Conservation (phyloP, 2,329 filamentous ascomycete species). For the Emergomyces orientalis region DNA sequence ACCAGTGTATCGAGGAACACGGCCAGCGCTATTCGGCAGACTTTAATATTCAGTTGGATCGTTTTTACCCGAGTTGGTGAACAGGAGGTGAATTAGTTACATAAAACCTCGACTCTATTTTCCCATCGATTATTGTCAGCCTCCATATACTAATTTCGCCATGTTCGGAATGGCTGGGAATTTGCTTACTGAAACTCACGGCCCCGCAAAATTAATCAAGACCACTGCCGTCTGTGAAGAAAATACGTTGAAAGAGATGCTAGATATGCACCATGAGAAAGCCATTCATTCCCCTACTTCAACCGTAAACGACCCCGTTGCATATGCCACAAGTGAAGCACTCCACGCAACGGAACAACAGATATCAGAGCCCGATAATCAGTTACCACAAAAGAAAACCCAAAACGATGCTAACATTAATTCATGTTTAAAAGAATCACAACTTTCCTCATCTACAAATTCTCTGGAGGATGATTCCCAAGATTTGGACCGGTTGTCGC, state of each 20-base stretch:
- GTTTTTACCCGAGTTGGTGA: neutral
- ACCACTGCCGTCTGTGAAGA: neutral
- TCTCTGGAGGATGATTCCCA: conserved; percentile 14
- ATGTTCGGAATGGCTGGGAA: conserved; percentile 2
- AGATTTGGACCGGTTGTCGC: conserved; percentile 17
- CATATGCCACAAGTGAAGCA: neutral
- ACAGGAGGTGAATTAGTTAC: neutral
- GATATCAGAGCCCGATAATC: neutral
- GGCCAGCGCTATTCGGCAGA: neutral
- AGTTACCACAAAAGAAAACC: neutral
- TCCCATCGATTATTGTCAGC: neutral
- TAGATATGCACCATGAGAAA: neutral
- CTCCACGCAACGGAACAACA: neutral
- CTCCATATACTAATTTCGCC: neutral
- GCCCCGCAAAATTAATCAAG: neutral
- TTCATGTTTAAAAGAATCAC: conserved; percentile 2
- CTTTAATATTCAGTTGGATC: neutral
- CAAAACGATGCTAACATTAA: neutral
- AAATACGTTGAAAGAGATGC: neutral
- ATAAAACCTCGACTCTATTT: neutral
- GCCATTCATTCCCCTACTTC: neutral
- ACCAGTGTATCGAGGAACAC: neutral
- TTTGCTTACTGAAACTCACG: conserved; percentile 1
- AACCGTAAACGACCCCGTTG: neutral
- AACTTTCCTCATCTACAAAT: conserved; percentile 4